phyloP scores from a whole-genome alignment of 2,329 filamentous ascomycete genomes.

The Pseudocercospora macadamiae region DNA sequence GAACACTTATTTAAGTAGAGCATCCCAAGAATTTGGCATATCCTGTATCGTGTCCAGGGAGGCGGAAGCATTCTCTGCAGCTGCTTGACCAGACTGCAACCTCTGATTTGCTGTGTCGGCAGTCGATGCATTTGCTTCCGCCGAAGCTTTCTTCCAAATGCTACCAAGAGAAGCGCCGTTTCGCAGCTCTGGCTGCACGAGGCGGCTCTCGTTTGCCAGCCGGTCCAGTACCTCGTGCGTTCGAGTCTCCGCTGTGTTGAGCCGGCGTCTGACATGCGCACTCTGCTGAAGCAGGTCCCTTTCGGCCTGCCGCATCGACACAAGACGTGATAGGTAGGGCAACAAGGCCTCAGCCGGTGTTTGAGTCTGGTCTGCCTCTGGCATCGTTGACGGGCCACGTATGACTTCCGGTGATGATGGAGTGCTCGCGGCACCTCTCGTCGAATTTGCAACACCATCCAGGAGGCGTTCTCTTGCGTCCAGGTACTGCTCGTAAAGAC shows the following conservation, averaged over 20 bases:
- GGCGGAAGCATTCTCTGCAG: slow-evolving; percentile 21
- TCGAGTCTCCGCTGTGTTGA: slow-evolving; percentile 29
- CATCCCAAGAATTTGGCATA: slow-evolving; percentile 21
- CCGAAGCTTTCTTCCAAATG: slow-evolving; percentile 34
- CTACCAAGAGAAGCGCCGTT: slow-evolving; percentile 26
- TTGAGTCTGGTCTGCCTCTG: slow-evolving; percentile 12
- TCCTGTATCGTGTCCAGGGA: slow-evolving; percentile 23
- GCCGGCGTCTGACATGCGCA: slow-evolving; percentile 32
- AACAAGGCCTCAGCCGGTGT: slow-evolving; percentile 28
- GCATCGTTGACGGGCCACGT: slow-evolving; percentile 7
- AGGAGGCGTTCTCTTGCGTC: slow-evolving; percentile 29
- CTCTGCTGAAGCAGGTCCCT: slow-evolving; percentile 33
- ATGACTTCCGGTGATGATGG: slow-evolving; percentile 12
- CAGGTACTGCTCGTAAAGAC: slow-evolving; percentile 35
- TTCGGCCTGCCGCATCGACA: slow-evolving; percentile 26
- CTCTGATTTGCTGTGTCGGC: slow-evolving; percentile 21
- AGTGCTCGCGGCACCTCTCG: neutral
- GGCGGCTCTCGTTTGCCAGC: slow-evolving; percentile 41
- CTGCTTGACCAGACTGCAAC: slow-evolving; percentile 23
- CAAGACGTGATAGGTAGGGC: slow-evolving; percentile 31
- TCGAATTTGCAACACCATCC: slow-evolving; percentile 23
- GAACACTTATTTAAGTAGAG: neutral
- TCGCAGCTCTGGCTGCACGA: slow-evolving; percentile 32
- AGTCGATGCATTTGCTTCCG: slow-evolving; percentile 23
- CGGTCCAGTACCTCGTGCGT: slow-evolving; percentile 33